Evolutionary conservation across 106 monocot genomes (phyloP).

Genomic region (Vanilla planifolia): DNA sequence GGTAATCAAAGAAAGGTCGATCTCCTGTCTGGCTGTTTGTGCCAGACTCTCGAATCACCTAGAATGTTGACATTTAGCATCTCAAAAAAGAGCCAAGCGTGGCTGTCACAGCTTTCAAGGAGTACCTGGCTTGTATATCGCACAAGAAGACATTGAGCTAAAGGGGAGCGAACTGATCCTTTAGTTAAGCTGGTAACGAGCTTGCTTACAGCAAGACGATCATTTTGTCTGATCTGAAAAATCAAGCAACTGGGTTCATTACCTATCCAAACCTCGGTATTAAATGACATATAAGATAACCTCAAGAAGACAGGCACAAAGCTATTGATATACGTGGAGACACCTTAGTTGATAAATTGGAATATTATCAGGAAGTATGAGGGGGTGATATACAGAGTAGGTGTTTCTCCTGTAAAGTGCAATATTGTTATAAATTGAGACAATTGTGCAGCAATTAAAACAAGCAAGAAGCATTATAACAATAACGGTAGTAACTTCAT

Average conservation of each 20-base stretch:
- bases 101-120: not conserved
- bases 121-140: constrained; percentile 88
- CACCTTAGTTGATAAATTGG: not conserved
- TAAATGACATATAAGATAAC: not conserved
- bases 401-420: not conserved
- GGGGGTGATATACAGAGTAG: not conserved
- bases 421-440: not conserved
- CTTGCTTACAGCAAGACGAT: constrained; percentile 95
- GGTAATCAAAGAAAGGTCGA: constrained; percentile 83
- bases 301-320: not conserved
- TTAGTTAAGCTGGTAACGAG: constrained; percentile 87
- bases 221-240: constrained; percentile 90
- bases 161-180: constrained; percentile 87
- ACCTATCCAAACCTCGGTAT: not conserved
- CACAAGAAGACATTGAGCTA: constrained; percentile 95
- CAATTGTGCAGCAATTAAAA: too few species aligned
- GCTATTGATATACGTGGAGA: not conserved
- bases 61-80: not conserved
- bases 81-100: constrained; percentile 1
- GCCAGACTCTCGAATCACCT: constrained; percentile 85
- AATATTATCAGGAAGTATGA: not conserved
- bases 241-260: not conserved
- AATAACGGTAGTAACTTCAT: too few species aligned
- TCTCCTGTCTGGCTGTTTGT: constrained; percentile 72
- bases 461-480: too few species aligned